Evolutionary conservation across 1,284 basidiomycete genomes (phyloP).

Genomic region (Entoloma clypeatum): DNA sequence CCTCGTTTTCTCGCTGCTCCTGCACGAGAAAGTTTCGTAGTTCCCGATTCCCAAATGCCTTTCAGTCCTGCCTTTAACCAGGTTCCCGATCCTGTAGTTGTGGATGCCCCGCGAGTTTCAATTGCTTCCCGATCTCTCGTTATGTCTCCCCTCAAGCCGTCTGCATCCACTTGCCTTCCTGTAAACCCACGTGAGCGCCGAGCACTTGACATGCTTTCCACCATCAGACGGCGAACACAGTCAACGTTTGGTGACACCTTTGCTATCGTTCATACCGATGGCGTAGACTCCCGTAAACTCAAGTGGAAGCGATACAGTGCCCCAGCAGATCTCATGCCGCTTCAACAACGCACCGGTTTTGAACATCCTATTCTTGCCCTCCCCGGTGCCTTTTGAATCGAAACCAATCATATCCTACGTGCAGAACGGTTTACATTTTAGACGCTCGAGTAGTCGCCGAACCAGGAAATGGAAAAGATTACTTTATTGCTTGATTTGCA

Average conservation of each 20-base stretch:
- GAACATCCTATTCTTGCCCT: slow-evolving; percentile 43
- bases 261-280: slow-evolving; percentile 18
- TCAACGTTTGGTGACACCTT: slow-evolving; percentile 25
- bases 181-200: slow-evolving; percentile 51
- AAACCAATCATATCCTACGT: slow-evolving; percentile 1
- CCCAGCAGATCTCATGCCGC: slow-evolving; percentile 41
- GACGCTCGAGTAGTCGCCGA: too few relatives aligned
- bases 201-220: slow-evolving; percentile 60
- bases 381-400: slow-evolving; percentile 42
- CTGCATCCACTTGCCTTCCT: slow-evolving; percentile 48
- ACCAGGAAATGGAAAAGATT: too few relatives aligned
- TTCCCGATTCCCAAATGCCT: too few relatives aligned
- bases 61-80: slow-evolving; percentile 29
- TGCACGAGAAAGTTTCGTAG: too few relatives aligned
- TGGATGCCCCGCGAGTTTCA: slow-evolving; percentile 30
- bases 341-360: slow-evolving; percentile 39
- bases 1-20: slow-evolving; percentile 42
- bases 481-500: too few relatives aligned
- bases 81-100: slow-evolving; percentile 16
- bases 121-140: slow-evolving; percentile 38
- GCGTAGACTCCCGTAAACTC: slow-evolving; percentile 33
- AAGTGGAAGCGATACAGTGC: slow-evolving; percentile 46
- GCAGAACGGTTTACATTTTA: too few relatives aligned
- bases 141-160: slow-evolving; percentile 44
- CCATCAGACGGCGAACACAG: slow-evolving; percentile 52